These are phyloP conservation scores for Chenopodium album DNA, from an alignment of 148 eudicot genomes.

Conservation along the genomic window DNA sequence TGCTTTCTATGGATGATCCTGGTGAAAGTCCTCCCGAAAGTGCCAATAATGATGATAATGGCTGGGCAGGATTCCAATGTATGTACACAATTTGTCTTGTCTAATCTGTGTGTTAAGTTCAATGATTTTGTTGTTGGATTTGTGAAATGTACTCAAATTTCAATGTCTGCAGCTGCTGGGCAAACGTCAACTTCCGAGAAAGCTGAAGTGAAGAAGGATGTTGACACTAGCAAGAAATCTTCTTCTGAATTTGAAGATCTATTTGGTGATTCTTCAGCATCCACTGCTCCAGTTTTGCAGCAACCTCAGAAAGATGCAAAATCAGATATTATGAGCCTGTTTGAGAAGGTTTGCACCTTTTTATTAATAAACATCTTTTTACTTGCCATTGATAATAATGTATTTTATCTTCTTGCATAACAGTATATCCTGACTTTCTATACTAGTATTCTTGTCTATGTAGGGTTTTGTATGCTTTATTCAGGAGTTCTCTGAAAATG, in stretches of 20 bases:
- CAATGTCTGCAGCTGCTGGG: slow-evolving; percentile 62
- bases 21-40: slow-evolving; percentile 56
- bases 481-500: neutral
- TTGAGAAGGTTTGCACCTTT: slow-evolving; percentile 71
- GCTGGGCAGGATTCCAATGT: slow-evolving; percentile 98
- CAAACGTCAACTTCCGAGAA: slow-evolving; percentile 59
- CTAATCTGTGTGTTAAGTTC: neutral
- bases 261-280: slow-evolving; percentile 55
- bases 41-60: slow-evolving; percentile 65
- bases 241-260: slow-evolving; percentile 75
- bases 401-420: neutral
- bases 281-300: slow-evolving; percentile 37
- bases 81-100: slow-evolving; percentile 29
- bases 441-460: neutral
- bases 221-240: slow-evolving; percentile 46
- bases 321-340: slow-evolving; percentile 94
- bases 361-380: neutral
- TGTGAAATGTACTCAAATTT: neutral
- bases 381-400: neutral
- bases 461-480: neutral
- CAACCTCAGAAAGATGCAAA: slow-evolving; percentile 78
- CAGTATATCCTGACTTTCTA: neutral
- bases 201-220: slow-evolving; percentile 39
- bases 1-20: slow-evolving; percentile 84
- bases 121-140: neutral